Percentiles rank a stretch among this genome's conserved stretches.
phyloP scores from a whole-genome alignment of 805 yeast species.

The Monosporozyma siamensis region DNA sequence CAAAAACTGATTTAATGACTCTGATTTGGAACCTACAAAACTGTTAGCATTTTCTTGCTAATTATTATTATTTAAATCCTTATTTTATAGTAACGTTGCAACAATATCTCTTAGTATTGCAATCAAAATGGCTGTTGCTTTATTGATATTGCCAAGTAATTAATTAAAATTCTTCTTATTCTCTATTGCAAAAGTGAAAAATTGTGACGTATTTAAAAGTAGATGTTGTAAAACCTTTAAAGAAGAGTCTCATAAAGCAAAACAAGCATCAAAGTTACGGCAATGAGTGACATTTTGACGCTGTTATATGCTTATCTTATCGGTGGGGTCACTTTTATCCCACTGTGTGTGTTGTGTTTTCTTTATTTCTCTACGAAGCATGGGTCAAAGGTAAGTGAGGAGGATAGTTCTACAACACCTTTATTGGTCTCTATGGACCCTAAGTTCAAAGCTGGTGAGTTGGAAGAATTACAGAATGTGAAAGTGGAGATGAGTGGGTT shows the following conservation, averaged over 20 bases:
- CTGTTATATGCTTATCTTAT: constrained; percentile 45
- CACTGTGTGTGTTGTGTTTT: constrained; percentile 35
- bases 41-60: neutral
- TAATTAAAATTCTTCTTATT: too few species aligned
- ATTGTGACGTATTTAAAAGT: too few species aligned
- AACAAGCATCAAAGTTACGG: too few species aligned
- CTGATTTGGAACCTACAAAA: constrained; percentile 18
- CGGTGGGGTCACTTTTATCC: constrained; percentile 80
- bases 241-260: too few species aligned
- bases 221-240: too few species aligned
- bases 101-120: too few species aligned
- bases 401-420: constrained; percentile 9
- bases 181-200: too few species aligned
- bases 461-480: constrained; percentile 59
- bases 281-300: constrained; percentile 13
- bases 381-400: too few species aligned
- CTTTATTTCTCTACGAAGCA: constrained; percentile 31
- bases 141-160: too few species aligned
- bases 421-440: constrained; percentile 24
- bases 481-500: constrained; percentile 62
- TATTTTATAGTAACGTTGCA: too few species aligned
- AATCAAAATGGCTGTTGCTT: too few species aligned
- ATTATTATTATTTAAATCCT: neutral
- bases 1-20: constrained; percentile 35
- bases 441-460: constrained; percentile 47